Conservation (phyloP, 2,329 filamentous ascomycete species). For the Aureobasidium uvarum region DNA sequence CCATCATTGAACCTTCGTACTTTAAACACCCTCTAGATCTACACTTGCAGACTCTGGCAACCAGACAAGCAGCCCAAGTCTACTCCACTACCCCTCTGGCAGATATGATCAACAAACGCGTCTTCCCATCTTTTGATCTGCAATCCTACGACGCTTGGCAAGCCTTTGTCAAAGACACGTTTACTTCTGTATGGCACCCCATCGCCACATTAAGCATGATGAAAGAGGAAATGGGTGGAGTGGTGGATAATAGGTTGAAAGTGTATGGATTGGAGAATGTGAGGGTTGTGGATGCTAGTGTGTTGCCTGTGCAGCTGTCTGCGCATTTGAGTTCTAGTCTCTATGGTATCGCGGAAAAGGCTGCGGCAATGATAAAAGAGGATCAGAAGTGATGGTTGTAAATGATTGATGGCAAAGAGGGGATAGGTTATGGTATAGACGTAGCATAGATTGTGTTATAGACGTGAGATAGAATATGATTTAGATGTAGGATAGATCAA, state of each 20-base stretch:
- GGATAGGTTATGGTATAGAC: background rate
- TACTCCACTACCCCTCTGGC: slow-evolving; percentile 32
- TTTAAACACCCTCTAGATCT: slow-evolving; percentile 44
- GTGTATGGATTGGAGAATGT: slow-evolving; percentile 32
- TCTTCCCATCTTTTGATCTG: slow-evolving; percentile 30
- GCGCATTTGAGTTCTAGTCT: slow-evolving; percentile 32
- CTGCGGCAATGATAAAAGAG: slow-evolving; percentile 27
- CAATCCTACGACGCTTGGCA: slow-evolving; percentile 31
- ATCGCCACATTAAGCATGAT: slow-evolving; percentile 35
- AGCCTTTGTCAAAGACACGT: slow-evolving; percentile 32
- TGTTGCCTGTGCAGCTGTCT: slow-evolving; percentile 32
- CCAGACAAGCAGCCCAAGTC: slow-evolving; percentile 38
- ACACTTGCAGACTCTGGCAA: slow-evolving; percentile 38
- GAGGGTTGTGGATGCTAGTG: slow-evolving; percentile 31
- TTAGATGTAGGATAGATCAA: no score
- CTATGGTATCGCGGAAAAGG: slow-evolving; percentile 31
- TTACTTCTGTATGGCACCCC: slow-evolving; percentile 36
- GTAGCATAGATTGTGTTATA: background rate
- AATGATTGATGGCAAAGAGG: background rate
- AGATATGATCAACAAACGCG: slow-evolving; percentile 35
- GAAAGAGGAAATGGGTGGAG: slow-evolving; percentile 34
- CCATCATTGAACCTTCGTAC: slow-evolving; percentile 46
- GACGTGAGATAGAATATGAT: background rate
- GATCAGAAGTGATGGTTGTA: background rate
- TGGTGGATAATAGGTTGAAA: slow-evolving; percentile 30